A percentile compares a stretch with the other conserved stretches of the same genome.
phyloP scores from a whole-genome alignment of 1,139 yeast genomes.

The Magnusiomyces tetraspermus region DNA sequence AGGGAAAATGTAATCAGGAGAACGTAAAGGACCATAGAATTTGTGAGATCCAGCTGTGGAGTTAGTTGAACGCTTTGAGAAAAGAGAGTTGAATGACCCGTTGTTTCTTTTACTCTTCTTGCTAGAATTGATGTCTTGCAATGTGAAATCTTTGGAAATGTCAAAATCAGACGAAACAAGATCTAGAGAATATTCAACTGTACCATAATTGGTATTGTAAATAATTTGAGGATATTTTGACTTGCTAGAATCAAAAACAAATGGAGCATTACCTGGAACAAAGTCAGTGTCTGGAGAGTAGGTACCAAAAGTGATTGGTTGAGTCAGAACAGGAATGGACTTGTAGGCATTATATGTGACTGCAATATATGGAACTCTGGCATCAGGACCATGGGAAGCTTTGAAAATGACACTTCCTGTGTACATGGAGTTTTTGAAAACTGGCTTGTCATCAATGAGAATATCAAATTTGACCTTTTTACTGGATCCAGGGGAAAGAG shows the following conservation, averaged over 20 bases:
- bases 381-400: conserved; percentile 7
- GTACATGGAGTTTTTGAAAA: conserved; percentile 2
- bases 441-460: neutral
- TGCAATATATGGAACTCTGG: conserved; percentile 11
- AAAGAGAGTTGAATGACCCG: neutral
- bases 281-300: neutral
- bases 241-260: neutral
- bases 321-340: neutral
- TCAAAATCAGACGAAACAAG: conserved; percentile 6
- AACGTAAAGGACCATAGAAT: conserved; percentile 7
- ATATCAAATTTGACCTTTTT: neutral
- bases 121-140: neutral
- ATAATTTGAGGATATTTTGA: conserved; percentile 1
- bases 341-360: conserved; percentile 4
- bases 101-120: neutral
- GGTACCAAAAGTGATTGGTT: neutral
- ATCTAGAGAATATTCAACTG: conserved; percentile 9
- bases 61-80: neutral
- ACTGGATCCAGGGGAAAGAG: conserved; percentile 4
- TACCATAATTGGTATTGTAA: conserved; percentile 4
- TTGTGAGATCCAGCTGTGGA: neutral
- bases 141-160: neutral
- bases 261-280: neutral
- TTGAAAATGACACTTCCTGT: conserved; percentile 9
- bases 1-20: neutral